Evolutionary conservation across 2,329 filamentous ascomycete species (phyloP), one percentile per base, ranked within the genome.

Genomic region (Cercospora sp.): DNA sequence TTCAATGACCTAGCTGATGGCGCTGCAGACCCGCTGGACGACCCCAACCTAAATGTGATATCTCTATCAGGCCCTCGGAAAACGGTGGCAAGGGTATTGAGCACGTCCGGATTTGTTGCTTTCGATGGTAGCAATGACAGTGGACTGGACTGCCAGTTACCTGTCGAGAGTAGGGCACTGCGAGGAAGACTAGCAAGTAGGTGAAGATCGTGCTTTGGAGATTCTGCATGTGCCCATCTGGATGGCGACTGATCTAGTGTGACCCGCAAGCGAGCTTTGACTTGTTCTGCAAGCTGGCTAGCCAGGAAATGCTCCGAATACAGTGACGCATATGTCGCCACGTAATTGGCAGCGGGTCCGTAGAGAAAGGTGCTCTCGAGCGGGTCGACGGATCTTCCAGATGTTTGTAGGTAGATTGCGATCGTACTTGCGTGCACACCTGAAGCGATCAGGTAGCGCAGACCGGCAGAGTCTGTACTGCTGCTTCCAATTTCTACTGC

Each of bases 141-240:
- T 3, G 86, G 81, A 69, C 79, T 75, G 67, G 77, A 73, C 66
- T 80, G 67, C 72, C 74, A 77, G 9, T 62, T 48, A 18, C 70
- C 53, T 20, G 62, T 55, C 28, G 85, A 82, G 3, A 87, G 73
- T 0, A 89, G 79, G 36, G 84, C 77, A 12, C 83, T 80, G 10
- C 87, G 82, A 23, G 87, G 87, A 45, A 89, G 79, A 10, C 84
- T 85, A 5, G 84, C 81, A n/a, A 89, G 78, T n/a, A 89, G 80
- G 69, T 82, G 83, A 7, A 89, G 80, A 69, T 88, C 85, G 63
- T 85, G 82, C 18, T 83, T 83, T 9, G 86, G 86, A n/a, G 82
- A 82, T 31, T 84, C 82, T 1, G 80, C 80, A 66, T 85, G 84
- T 7, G 85, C 85, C 84, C 84, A 86, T 68, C 82, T 81, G 2